Base-by-base conservation (phyloP, 2,329 filamentous ascomycete genomes). In the Ilyonectria sp. region DNA sequence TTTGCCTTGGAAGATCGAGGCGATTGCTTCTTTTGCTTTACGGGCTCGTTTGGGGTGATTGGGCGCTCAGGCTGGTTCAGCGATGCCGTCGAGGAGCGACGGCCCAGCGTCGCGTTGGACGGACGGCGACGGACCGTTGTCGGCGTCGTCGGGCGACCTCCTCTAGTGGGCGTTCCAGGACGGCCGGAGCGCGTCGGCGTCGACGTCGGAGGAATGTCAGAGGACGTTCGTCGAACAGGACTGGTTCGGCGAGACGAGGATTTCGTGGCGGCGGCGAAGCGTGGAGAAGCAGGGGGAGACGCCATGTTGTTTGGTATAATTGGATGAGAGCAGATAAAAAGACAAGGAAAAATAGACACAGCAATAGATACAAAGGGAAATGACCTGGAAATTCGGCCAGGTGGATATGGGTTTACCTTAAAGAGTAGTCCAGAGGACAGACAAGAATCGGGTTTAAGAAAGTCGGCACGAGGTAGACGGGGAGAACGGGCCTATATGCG, bases 241-340 rank as follows among this genome's bases (percentile, higher is more conserved):
- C 72, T 74, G 26, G 62, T 73, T 35, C 71, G 59, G 6, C 71
- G 67, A 1, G 57, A 23, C 13, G 73, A 75, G 21, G 72, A 67
- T 63, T 67, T 58, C n/a, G 73, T 75, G 13, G 67, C 71, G 33
- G 71, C 74, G 13, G 73, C 71, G 44, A 73, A 75, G 33, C 73
- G 73, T 60, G 73, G 73, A 15, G 72, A 69, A 17, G 62, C 52
- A 46, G 63, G 53, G 21, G 47, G 43, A n/a, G 67, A 56, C 8
- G 61, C 37, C 70, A 71, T 72, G 35, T n/a, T 58, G 55, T 4
- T 21, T 46, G 56, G 35, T 33, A n/a, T 29, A 31, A n/a, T 26
- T 37, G 3, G 31, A 7, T 6, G 8, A 8, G 3, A n/a, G 37
- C 3, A 43, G 23, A 60, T 37, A 29, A 29, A 23, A 35, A 17